Conservation (phyloP, 345 rosid species). For the Brassica napus region Da-Ae NC_063446.1:2116501-2117000, state of each 20-base stretch:
- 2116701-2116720: conserved; percentile 77
- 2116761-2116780: conserved; percentile 86
- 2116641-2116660: conserved; percentile 80
- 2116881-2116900: conserved; percentile 1
- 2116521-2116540: conserved; percentile 51
- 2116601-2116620: conserved; percentile 52
- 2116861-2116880: neutral
- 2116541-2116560: neutral
- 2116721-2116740: conserved; percentile 83
- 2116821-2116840: conserved; percentile 80
- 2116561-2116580: neutral
- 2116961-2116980: conserved; percentile 49
- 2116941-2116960: neutral
- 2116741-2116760: conserved; percentile 61
- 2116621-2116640: conserved; percentile 68
- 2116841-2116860: conserved; percentile 65
- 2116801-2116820: conserved; percentile 65
- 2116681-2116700: conserved; percentile 70
- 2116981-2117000: conserved; percentile 53
- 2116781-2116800: conserved; percentile 53
- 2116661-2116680: conserved; percentile 87
- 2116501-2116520: conserved; percentile 87
- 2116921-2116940: neutral
- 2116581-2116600: neutral
- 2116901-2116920: neutral